Conservation (phyloP, 2,329 filamentous ascomycete genomes). For the Phyllosticta ampelicida region DNA sequence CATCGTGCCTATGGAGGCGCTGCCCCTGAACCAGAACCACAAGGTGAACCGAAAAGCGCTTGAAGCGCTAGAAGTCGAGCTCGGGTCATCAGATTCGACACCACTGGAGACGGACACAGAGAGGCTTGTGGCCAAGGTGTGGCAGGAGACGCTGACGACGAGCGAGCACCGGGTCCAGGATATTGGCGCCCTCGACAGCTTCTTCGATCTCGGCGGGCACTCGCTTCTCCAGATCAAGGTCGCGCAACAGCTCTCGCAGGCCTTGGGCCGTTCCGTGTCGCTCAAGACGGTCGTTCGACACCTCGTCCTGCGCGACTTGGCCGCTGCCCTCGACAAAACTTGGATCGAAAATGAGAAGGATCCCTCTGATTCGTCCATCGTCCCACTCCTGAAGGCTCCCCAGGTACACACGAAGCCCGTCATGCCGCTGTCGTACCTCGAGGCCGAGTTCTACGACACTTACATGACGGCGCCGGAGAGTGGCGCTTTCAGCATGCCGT, state of each 20-base stretch:
- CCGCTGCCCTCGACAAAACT: neutral
- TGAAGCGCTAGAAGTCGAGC: neutral
- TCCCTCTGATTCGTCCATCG: neutral
- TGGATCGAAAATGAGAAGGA: neutral
- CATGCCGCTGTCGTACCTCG: neutral
- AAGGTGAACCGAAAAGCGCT: constrained; percentile 10
- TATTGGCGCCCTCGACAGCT: constrained; percentile 2
- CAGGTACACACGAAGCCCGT: neutral
- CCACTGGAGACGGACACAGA: constrained; percentile 1
- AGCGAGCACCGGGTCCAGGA: neutral
- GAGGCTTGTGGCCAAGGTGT: neutral
- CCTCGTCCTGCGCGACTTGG: constrained; percentile 3
- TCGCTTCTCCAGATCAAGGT: constrained; percentile 10
- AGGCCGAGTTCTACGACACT: neutral
- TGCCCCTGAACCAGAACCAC: constrained; percentile 6
- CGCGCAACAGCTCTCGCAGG: constrained; percentile 8
- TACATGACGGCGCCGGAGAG: neutral
- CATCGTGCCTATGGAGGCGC: neutral
- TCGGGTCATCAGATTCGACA: neutral
- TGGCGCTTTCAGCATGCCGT: neutral
- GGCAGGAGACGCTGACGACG: constrained; percentile 1
- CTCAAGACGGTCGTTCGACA: constrained; percentile 7
- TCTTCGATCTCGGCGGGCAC: constrained; percentile 10
- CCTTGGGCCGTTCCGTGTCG: constrained; percentile 1
- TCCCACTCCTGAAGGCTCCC: neutral